Base-by-base conservation (phyloP, 176 grass and related monocot genomes). In the Saccharum spontaneum region DNA sequence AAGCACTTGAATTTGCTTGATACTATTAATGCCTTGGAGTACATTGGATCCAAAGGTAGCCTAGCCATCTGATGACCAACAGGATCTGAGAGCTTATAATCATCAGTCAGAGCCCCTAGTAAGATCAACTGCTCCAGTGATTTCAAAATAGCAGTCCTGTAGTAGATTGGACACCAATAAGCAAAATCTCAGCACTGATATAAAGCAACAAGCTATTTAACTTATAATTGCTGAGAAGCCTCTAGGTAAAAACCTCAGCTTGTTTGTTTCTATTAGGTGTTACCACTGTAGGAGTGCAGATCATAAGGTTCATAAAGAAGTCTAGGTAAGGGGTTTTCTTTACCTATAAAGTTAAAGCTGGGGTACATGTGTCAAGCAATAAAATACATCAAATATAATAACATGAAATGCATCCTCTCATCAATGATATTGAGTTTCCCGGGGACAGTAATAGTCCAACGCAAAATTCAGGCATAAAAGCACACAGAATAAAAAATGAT, bases 1-100 rank as follows among this genome's bases (percentile, higher is more conserved):
- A 94, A 81, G 88, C 96, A 98, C 84, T 94, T 95, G 73, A 95
- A 92, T 63, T 98, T 71, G 9, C 24, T 92, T 33, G 96, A 83
- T 79, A 98, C 77, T 62, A 98, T 92, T 60, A 98, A 76, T 67
- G 93, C 89, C 79, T 98, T 98, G 24, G 96, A 98, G 77, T 94
- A 98, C 91, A 95, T 92, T 43, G 96, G 91, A 86, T 98, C 96
- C 86, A 98, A 92, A 30, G 96, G 96, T 30, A 98, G 84, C 87
- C 89, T 88, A 74, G 96, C 91, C 96, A 95, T 98, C 79, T 92
- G 91, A 91, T 61, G 49, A 37, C 96, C 96, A 79, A 95, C 89
- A 79, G 96, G 91, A 84, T 88, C 84, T 55, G 96, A 95, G 46
- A 98, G 71, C 65, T 89, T 98, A 84, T 95, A 95, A 82, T 98